Evolutionary conservation across 371 early-diverging fungal genomes (phyloP).

Genomic region (Edhazardia aedis): DNA sequence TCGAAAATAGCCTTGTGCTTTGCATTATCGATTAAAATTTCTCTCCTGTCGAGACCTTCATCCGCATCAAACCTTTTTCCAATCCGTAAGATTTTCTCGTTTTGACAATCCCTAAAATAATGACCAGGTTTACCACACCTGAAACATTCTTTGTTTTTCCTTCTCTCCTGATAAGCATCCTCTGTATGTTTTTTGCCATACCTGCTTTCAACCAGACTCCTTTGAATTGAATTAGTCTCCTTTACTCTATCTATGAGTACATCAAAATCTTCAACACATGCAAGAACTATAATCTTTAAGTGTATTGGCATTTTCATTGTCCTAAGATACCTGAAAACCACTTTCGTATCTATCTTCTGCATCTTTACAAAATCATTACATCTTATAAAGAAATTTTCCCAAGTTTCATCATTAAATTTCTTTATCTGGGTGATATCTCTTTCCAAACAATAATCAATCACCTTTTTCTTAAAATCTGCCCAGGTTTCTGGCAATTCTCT

Average conservation of each 20-base stretch:
- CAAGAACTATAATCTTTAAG: too few relatives aligned
- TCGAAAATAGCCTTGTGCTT: neutral
- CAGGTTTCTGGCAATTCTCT: conserved; percentile 1
- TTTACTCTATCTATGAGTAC: too few relatives aligned
- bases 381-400: neutral
- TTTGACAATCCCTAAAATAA: neutral
- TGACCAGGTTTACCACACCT: neutral
- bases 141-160: neutral
- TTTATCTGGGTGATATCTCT: neutral
- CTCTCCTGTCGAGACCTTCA: too few relatives aligned
- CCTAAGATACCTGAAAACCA: too few relatives aligned
- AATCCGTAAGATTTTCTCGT: too few relatives aligned
- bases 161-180: too few relatives aligned
- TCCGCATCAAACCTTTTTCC: too few relatives aligned
- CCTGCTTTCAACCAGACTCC: too few relatives aligned
- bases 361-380: neutral
- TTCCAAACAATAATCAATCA: neutral
- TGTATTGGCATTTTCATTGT: too few relatives aligned
- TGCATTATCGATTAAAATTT: neutral
- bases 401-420: conserved; percentile 1
- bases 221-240: too few relatives aligned
- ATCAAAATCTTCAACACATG: too few relatives aligned
- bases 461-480: neutral
- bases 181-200: too few relatives aligned
- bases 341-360: neutral